phyloP scores from a whole-genome alignment of 805 yeast species.

The Ogataea sp. region DNA sequence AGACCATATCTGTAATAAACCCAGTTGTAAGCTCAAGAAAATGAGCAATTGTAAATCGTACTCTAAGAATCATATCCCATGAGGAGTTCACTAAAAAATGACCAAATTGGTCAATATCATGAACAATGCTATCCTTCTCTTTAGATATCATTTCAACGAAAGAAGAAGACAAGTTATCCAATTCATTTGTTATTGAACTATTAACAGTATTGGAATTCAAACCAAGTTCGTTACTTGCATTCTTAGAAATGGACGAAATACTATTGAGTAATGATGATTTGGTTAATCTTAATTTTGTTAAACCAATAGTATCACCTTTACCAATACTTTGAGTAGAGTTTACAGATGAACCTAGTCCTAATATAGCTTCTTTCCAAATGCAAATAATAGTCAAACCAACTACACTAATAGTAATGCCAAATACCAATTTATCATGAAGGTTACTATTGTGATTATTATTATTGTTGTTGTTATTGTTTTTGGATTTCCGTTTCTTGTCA shows the following conservation, averaged over 20 bases:
- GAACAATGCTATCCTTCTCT: slow-evolving; percentile 2
- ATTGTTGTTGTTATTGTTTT: background rate
- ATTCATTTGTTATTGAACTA: too few relatives aligned
- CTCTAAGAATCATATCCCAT: slow-evolving; percentile 10
- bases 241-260: too few relatives aligned
- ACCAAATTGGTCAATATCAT: slow-evolving; percentile 8
- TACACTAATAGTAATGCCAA: slow-evolving; percentile 22
- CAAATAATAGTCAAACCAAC: slow-evolving; percentile 21
- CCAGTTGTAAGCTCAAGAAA: slow-evolving; percentile 5
- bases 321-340: too few relatives aligned
- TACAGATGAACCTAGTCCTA: too few relatives aligned
- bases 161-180: too few relatives aligned
- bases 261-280: slow-evolving; percentile 3
- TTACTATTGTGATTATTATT: slow-evolving; percentile 2
- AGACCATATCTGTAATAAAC: too few relatives aligned
- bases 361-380: slow-evolving; percentile 16
- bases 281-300: background rate
- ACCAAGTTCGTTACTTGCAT: too few relatives aligned
- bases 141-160: too few relatives aligned
- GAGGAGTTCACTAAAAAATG: slow-evolving; percentile 7
- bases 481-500: background rate
- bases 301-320: background rate
- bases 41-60: slow-evolving; percentile 13
- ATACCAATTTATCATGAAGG: slow-evolving; percentile 10
- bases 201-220: background rate